phyloP scores from a whole-genome alignment of 2,329 filamentous ascomycete genomes.

The Diaporthe ilicicola region DNA sequence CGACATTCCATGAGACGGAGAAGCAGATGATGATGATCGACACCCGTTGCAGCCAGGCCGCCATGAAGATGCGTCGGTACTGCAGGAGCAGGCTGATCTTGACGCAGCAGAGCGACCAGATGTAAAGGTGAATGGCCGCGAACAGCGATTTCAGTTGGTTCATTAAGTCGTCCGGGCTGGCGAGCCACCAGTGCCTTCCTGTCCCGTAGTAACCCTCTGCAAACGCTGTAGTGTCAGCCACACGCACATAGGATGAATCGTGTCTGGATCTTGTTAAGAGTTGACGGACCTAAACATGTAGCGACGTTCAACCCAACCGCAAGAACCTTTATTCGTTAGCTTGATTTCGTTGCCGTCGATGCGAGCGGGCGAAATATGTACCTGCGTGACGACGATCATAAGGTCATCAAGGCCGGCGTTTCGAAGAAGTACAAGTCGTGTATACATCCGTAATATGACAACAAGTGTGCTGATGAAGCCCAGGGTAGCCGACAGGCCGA shows the following conservation, averaged over 20 bases:
- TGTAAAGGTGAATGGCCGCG: conserved; percentile 39
- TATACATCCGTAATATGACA: conserved; percentile 27
- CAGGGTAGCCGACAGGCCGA: conserved; percentile 13
- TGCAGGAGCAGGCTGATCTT: conserved; percentile 46
- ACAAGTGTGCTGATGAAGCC: background rate
- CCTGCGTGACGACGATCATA: conserved; percentile 27
- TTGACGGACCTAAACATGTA: conserved; percentile 23
- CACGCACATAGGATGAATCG: background rate
- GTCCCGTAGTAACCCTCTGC: conserved; percentile 19
- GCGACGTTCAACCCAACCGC: conserved; percentile 20
- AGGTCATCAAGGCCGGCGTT: conserved; percentile 25
- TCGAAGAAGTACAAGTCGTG: conserved; percentile 20
- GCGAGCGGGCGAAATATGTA: background rate
- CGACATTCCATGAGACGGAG: conserved; percentile 38
- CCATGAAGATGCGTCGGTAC: conserved; percentile 44
- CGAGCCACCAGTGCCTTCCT: conserved; percentile 24
- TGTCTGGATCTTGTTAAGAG: background rate
- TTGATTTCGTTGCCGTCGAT: background rate
- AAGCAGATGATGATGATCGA: conserved; percentile 36
- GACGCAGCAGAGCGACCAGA: conserved; percentile 42
- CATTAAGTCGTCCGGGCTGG: conserved; percentile 1
- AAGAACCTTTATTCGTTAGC: conserved; percentile 17
- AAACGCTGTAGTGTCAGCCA: conserved; percentile 1
- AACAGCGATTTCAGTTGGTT: conserved; percentile 26
- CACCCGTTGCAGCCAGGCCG: conserved; percentile 35